A percentile compares a stretch with the other conserved stretches of the same genome.
These are phyloP conservation scores for Linum usitatissimum DNA, from an alignment of 345 rosid species.

Conservation along the genomic window DNA sequence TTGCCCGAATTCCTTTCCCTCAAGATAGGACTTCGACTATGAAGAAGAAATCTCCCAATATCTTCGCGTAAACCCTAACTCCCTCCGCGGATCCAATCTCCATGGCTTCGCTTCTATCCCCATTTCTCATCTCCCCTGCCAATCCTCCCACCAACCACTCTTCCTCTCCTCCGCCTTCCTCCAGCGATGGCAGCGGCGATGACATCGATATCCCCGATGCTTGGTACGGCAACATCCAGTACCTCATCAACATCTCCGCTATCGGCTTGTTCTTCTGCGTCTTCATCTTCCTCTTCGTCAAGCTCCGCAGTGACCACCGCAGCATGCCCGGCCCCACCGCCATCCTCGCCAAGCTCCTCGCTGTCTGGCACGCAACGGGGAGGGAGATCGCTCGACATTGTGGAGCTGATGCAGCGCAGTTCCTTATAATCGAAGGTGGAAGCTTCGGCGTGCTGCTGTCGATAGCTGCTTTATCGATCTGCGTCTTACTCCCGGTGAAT, in stretches of 20 bases:
- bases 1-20: too few relatives aligned
- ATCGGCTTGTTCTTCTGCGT: slow-evolving; percentile 77
- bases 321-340: slow-evolving; percentile 78
- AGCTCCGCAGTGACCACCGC: slow-evolving; percentile 93
- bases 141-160: background rate
- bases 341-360: slow-evolving; percentile 63
- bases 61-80: slow-evolving; percentile 9
- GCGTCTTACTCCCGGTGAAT: slow-evolving; percentile 68
- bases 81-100: background rate
- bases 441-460: slow-evolving; percentile 54
- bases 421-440: slow-evolving; percentile 81
- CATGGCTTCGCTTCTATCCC: slow-evolving; percentile 10
- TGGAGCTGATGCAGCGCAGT: slow-evolving; percentile 95
- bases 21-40: too few relatives aligned
- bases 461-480: slow-evolving; percentile 43
- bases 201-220: slow-evolving; percentile 36
- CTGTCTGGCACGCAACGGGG: slow-evolving; percentile 91
- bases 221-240: slow-evolving; percentile 92
- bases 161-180: slow-evolving; percentile 17
- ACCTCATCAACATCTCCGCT: slow-evolving; percentile 73
- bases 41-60: slow-evolving; percentile 1
- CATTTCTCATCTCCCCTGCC: slow-evolving; percentile 1
- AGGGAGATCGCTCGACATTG: slow-evolving; percentile 85
- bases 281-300: slow-evolving; percentile 72
- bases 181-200: slow-evolving; percentile 20